phyloP scores from a whole-genome alignment of 768 basidiomycete species.

The Tulasnella calospora region DNA sequence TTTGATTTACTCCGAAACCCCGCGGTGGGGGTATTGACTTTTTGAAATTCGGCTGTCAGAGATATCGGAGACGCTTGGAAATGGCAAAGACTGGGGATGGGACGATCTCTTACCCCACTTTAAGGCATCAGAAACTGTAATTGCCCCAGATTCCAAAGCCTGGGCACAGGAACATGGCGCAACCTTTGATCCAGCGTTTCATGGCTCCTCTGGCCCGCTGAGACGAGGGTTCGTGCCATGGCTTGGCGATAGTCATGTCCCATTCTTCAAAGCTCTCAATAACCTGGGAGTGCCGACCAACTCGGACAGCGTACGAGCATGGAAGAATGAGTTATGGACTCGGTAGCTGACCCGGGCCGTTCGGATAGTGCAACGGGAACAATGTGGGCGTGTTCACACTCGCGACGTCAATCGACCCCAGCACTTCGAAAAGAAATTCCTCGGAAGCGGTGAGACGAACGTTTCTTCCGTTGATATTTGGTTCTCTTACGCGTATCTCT shows the following conservation, averaged over 20 bases:
- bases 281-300: slow-evolving; percentile 25
- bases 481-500: background rate
- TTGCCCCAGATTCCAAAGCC: slow-evolving; percentile 12
- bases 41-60: slow-evolving; percentile 12
- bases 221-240: slow-evolving; percentile 17
- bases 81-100: slow-evolving; percentile 23
- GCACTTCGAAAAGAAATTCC: slow-evolving; percentile 1
- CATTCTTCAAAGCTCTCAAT: slow-evolving; percentile 26
- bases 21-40: background rate
- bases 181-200: slow-evolving; percentile 21
- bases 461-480: background rate
- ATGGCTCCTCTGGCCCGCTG: slow-evolving; percentile 26
- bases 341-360: background rate
- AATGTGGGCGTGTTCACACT: slow-evolving; percentile 26
- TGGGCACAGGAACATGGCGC: slow-evolving; percentile 24
- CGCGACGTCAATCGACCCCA: slow-evolving; percentile 24
- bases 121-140: slow-evolving; percentile 24
- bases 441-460: slow-evolving; percentile 15
- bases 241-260: slow-evolving; percentile 18
- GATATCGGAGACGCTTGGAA: slow-evolving; percentile 20
- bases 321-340: background rate
- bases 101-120: slow-evolving; percentile 23
- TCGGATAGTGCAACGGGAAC: slow-evolving; percentile 15
- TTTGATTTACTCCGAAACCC: background rate
- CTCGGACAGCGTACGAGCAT: slow-evolving; percentile 21